Percentiles rank a stretch among this genome's conserved stretches.
phyloP scores from a whole-genome alignment of 2,329 filamentous ascomycete genomes.

The Corniculantispora saksenae region DNA sequence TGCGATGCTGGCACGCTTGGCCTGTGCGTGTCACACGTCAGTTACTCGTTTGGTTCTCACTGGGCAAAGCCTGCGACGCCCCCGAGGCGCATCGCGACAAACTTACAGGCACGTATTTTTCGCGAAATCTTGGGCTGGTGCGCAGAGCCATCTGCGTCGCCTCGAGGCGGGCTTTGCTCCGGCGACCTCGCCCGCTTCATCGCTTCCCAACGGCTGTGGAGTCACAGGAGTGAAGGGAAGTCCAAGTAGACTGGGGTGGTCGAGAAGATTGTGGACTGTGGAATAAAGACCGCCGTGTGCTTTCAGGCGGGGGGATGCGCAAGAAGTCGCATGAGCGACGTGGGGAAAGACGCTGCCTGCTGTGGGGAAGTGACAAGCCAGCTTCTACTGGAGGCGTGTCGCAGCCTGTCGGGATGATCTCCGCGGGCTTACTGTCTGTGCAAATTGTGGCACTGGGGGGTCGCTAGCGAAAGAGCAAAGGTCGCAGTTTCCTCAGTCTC shows the following conservation, averaged over 20 bases:
- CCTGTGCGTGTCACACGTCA: slow-evolving; percentile 24
- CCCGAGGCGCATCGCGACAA: background rate
- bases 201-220: slow-evolving; percentile 15
- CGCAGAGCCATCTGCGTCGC: slow-evolving; percentile 7
- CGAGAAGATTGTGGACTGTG: slow-evolving; percentile 2
- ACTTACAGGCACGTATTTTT: slow-evolving; percentile 35
- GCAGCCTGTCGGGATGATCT: slow-evolving; percentile 9
- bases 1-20: slow-evolving; percentile 52
- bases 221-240: slow-evolving; percentile 17
- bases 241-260: slow-evolving; percentile 36
- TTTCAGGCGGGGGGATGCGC: background rate
- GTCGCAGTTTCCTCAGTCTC: too few species aligned
- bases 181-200: slow-evolving; percentile 28
- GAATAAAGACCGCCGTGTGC: slow-evolving; percentile 15
- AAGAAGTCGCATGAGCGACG: slow-evolving; percentile 8
- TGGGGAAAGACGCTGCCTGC: background rate
- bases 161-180: slow-evolving; percentile 22
- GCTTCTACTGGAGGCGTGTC: background rate
- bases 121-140: slow-evolving; percentile 34
- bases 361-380: slow-evolving; percentile 7
- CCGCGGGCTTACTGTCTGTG: background rate
- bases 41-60: background rate
- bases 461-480: background rate
- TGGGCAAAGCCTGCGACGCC: background rate
- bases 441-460: background rate